Base-by-base conservation (phyloP, 805 yeast species). In the Pichia californica region DNA sequence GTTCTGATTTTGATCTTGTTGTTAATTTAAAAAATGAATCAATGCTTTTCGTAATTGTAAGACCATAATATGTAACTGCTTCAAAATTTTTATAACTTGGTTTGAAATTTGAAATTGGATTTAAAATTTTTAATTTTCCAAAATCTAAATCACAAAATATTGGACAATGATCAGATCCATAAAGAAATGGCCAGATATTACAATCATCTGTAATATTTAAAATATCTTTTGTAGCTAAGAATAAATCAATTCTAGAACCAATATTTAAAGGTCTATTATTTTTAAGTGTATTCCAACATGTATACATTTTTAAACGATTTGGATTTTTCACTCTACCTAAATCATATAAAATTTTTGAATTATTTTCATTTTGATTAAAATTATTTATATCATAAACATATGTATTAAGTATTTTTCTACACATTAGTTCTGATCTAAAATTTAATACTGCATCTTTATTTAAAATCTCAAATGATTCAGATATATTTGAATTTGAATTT, bases 161-260 rank as follows among this genome's bases (percentile, higher is more conserved):
- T 0, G 99, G 99, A 61, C 98, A 91, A 62, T 91, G 99, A 59
- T 91, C 99, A 0, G 96, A 87, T 0, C 99, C 99, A 58, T 74
- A 66, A 1, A 89, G 54, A 35, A 70, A 70, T 0, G 88, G 81
- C 73, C 84, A 73, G n/a, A 85, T 84, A 48, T 49, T 48, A 28
- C 50, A 51, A 10, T 40, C n/a, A 2, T 23, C 23, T 10, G 73
- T 73, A 0, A 78, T 71, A 35, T 69, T 61, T 3, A 56, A 48
- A 1, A 83, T 48, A 0, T 50, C 52, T 8, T 62, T 48, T 21
- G 83, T 73, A 0, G 74, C 62, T 7, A 88, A 59, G 6, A 91
- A 79, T 51, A 82, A 73, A 59, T 91, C 99, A 20, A 91, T 82
- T 41, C 99, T 68, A 2, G 96, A 83, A 0, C 99, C 97, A 60